Percentiles rank a stretch among this genome's conserved stretches.
Evolutionary conservation across 2,329 filamentous ascomycete genomes (phyloP).

Genomic region (Xylariomycetidae sp.): DNA sequence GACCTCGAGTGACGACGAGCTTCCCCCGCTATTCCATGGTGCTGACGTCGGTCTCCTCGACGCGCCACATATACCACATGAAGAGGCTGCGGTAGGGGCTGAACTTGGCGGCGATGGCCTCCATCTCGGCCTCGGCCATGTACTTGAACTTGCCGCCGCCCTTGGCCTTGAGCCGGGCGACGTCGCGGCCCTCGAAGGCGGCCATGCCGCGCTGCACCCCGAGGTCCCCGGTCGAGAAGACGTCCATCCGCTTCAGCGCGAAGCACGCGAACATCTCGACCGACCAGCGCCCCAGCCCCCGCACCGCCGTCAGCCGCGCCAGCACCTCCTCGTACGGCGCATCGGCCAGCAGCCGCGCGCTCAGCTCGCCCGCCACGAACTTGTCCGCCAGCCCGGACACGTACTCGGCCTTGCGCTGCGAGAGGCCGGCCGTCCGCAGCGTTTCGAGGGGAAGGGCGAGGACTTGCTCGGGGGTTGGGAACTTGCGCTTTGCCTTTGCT

Average conservation of each 20-base stretch:
- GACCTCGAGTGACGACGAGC: background rate
- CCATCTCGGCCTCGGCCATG: conserved; percentile 91
- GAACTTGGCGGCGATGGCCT: conserved; percentile 72
- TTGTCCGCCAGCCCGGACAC: conserved; percentile 78
- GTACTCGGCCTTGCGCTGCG: conserved; percentile 94
- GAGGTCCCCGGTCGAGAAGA: conserved; percentile 86
- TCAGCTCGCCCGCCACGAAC: conserved; percentile 70
- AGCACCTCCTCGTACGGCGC: conserved; percentile 84
- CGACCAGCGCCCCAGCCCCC: conserved; percentile 83
- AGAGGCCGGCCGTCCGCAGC: conserved; percentile 80
- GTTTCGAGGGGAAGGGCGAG: conserved; percentile 54
- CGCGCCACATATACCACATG: conserved; percentile 98
- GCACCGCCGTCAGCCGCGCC: conserved; percentile 73
- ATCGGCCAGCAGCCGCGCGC: conserved; percentile 65
- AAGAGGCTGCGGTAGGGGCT: conserved; percentile 84
- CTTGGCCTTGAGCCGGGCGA: conserved; percentile 71
- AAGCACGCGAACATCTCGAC: conserved; percentile 99
- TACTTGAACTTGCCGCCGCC: conserved; percentile 94
- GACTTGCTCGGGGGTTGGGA: conserved; percentile 74
- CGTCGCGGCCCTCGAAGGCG: conserved; percentile 73
- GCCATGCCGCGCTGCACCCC: conserved; percentile 96
- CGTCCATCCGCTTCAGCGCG: conserved; percentile 87
- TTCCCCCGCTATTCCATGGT: conserved; percentile 39
- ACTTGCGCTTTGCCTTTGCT: conserved; percentile 30
- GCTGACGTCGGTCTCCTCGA: conserved; percentile 71